A percentile compares a stretch with the other conserved stretches of the same genome.
Evolutionary conservation across 2,329 filamentous ascomycete species (phyloP).

Genomic region (Neofusicoccum umdonicola): DNA sequence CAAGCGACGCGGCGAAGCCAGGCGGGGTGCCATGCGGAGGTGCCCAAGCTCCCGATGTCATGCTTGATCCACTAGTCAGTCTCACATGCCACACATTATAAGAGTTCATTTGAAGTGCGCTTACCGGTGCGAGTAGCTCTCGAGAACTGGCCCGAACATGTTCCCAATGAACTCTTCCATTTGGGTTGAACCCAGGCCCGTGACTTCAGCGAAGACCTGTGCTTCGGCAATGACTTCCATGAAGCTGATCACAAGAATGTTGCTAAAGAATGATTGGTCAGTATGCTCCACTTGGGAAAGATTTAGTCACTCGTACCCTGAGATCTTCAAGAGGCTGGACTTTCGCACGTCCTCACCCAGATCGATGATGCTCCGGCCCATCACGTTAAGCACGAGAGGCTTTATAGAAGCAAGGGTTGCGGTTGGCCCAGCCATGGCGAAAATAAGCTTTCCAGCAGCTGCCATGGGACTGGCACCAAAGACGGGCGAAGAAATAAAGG

Average conservation of each 20-base stretch:
- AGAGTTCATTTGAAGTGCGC: background rate
- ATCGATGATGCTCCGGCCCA: background rate
- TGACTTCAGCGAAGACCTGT: constrained; percentile 33
- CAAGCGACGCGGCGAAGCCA: background rate
- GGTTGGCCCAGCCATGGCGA: background rate
- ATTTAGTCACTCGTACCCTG: background rate
- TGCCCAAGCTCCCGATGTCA: constrained; percentile 30
- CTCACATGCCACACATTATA: background rate
- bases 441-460: background rate
- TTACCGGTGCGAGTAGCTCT: constrained; percentile 26
- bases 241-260: constrained; percentile 7
- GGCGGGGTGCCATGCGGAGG: constrained; percentile 17
- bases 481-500: background rate
- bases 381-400: background rate
- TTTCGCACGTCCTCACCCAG: background rate
- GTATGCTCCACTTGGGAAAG: background rate
- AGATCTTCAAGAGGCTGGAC: background rate
- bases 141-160: constrained; percentile 30
- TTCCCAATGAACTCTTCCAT: constrained; percentile 29
- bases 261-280: background rate
- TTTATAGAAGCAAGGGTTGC: background rate
- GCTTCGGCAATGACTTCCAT: constrained; percentile 32
- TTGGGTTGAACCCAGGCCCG: constrained; percentile 24
- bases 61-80: constrained; percentile 5
- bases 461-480: background rate